Base-by-base conservation (phyloP, 805 yeast species). In the Yueomyces sp. region DNA sequence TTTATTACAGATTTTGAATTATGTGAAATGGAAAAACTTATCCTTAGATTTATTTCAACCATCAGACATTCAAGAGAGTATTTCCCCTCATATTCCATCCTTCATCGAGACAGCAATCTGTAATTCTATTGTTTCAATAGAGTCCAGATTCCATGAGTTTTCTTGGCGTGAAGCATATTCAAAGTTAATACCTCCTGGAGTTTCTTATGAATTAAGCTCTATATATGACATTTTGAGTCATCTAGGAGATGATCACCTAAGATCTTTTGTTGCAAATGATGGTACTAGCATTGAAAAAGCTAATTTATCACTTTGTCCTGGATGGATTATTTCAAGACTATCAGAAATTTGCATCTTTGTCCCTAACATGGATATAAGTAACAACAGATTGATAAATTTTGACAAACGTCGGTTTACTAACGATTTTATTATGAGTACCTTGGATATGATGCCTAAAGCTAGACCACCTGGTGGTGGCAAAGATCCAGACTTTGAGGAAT, bases 261-360 rank as follows among this genome's bases (percentile, higher is more conserved):
- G 48, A 53, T 12, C 60, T 52, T 40, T 55, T 66, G 40, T 52
- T 57, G 47, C 61, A 43, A 49, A 59, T 46, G 69, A 66, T 44
- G 56, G 55, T 36, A 57, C 57, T 45, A 48, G 60, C 42, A 45
- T 57, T 3, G 41, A 40, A 6, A 61, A 52, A n/a, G 47, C 48
- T 48, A 70, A 43, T 70, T 64, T 85, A 41, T 75, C 86, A 4
- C 92, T 95, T 2, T 88, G 96, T 55, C 76, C 86, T 46, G 96
- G 96, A 8, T 90, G 97, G 97, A 68, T 86, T 42, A 67, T 82
- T 28, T 90, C 83, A 52, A 77, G 94, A 47, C 64, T 90, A 49
- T 57, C 87, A 44, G 95, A 85, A 54, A 76, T 80, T 47, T 77
- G 81, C 1, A 78, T 82, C 49, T 79, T 74, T 54, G 79, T 86